Conservation (phyloP, 129 eudicot species). For the Kitagawia praeruptora region DNA sequence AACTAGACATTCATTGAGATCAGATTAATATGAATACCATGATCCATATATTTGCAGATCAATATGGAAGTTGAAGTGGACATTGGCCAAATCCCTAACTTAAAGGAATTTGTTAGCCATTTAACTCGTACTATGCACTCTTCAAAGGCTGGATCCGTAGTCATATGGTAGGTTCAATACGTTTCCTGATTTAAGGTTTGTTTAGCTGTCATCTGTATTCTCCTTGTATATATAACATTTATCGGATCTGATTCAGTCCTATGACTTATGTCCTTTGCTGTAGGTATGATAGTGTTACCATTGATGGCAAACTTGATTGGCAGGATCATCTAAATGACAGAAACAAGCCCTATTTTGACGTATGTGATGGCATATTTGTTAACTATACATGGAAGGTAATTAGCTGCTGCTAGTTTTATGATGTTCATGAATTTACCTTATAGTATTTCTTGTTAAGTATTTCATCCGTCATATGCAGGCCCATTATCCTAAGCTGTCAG, state of each 20-base stretch:
- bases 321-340: conserved; percentile 65
- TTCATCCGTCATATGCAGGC: conserved; percentile 39
- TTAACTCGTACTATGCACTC: conserved; percentile 73
- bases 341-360: conserved; percentile 80
- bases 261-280: conserved; percentile 9
- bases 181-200: background rate
- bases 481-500: conserved; percentile 58
- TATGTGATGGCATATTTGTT: conserved; percentile 76
- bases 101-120: conserved; percentile 72
- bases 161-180: conserved; percentile 49
- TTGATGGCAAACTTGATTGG: conserved; percentile 62
- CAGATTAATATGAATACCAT: background rate
- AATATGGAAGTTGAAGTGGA: conserved; percentile 81
- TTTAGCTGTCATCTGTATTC: background rate
- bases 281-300: conserved; percentile 86
- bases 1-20: background rate
- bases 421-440: conserved; percentile 1
- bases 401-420: background rate
- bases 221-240: background rate
- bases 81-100: conserved; percentile 38
- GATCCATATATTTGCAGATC: conserved; percentile 33
- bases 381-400: conserved; percentile 78
- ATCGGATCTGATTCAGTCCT: background rate
- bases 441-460: background rate
- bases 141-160: conserved; percentile 60